Percentiles rank a stretch among this genome's conserved stretches.
These are phyloP conservation scores for Populus deltoides DNA, from an alignment of 345 rosid genomes.

Conservation along the genomic window DNA sequence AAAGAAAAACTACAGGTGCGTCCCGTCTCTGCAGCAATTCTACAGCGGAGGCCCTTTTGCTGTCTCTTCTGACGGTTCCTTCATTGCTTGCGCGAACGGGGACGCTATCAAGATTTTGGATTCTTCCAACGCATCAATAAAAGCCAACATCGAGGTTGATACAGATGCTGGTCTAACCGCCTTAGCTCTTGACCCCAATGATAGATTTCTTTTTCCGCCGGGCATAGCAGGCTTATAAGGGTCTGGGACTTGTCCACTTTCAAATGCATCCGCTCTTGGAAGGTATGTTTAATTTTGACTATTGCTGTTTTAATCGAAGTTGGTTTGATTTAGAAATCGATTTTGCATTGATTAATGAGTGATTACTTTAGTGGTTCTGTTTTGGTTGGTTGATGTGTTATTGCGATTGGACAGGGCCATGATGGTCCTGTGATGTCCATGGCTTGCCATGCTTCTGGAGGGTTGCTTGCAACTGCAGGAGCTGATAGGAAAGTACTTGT, in stretches of 20 bases:
- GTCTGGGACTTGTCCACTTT: slow-evolving; percentile 82
- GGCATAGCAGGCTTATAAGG: slow-evolving; percentile 81
- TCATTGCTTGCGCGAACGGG: slow-evolving; percentile 72
- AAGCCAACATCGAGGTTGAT: slow-evolving; percentile 63
- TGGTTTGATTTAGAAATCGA: background rate
- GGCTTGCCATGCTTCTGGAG: slow-evolving; percentile 93
- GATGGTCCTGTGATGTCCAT: slow-evolving; percentile 90
- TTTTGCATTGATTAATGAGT: background rate
- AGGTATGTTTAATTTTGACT: slow-evolving; percentile 39
- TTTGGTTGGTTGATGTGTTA: background rate
- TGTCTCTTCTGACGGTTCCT: slow-evolving; percentile 75
- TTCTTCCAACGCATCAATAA: slow-evolving; percentile 48
- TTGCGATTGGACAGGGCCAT: slow-evolving; percentile 56
- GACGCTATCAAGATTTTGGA: slow-evolving; percentile 77
- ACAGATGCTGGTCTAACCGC: slow-evolving; percentile 64
- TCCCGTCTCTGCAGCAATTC: slow-evolving; percentile 70
- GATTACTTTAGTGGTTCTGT: background rate
- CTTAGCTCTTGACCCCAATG: slow-evolving; percentile 71
- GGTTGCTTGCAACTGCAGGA: slow-evolving; percentile 93
- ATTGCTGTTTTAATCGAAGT: background rate
- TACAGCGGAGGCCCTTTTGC: slow-evolving; percentile 85
- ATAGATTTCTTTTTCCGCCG: slow-evolving; percentile 81
- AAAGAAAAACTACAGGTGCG: slow-evolving; percentile 71
- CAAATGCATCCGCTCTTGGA: slow-evolving; percentile 87
- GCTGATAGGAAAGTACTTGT: slow-evolving; percentile 95